Evolutionary conservation across 1,284 basidiomycete species (phyloP), one percentile per base, ranked within the genome.

Genomic region (Garcileccinum viscosum): DNA sequence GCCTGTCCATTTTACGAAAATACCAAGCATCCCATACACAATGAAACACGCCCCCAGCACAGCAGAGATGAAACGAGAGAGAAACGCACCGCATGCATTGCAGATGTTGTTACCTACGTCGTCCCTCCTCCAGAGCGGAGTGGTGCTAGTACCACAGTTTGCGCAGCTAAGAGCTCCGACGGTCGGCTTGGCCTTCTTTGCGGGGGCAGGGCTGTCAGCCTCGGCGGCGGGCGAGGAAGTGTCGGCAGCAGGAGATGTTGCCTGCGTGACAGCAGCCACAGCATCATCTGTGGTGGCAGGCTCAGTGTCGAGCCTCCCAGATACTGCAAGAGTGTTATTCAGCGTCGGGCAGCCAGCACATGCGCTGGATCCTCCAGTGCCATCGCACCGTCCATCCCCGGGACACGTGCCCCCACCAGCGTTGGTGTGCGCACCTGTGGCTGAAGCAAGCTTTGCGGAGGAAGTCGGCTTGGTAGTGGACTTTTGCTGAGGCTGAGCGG

Each of bases 321-420:
- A 77, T 33, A 83, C 81, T 71, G 81, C 82, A 69, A 88, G 80
- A 65, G 87, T 87, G 79, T 98, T 98, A 86, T 98, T 98, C 84
- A 90, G 95, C 53, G 96, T 96, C 15, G 96, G 96, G 81, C 96
- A 98, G 58, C 96, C 96, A 73, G 93, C 90, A 80, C 96, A 98
- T 71, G 94, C 93, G 69, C 90, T 90, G 74, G 95, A 91, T 70
- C 96, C 96, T 75, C 96, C 96, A 37, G 94, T 95, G 71, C 96
- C 96, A 82, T 98, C 95, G 83, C 96, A 98, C 73, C 94, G 89
- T 47, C 96, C 96, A 82, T 97, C 96, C 69, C 96, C 96, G 8
- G 96, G 96, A 81, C 96, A 98, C 24, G 95, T 95, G 63, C 96
- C 94, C 63, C 86, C 85, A 69, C 71, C 80, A 81, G 66, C 73